Conservation (phyloP, 2,329 filamentous ascomycete species). For the Alternaria atra region DNA sequence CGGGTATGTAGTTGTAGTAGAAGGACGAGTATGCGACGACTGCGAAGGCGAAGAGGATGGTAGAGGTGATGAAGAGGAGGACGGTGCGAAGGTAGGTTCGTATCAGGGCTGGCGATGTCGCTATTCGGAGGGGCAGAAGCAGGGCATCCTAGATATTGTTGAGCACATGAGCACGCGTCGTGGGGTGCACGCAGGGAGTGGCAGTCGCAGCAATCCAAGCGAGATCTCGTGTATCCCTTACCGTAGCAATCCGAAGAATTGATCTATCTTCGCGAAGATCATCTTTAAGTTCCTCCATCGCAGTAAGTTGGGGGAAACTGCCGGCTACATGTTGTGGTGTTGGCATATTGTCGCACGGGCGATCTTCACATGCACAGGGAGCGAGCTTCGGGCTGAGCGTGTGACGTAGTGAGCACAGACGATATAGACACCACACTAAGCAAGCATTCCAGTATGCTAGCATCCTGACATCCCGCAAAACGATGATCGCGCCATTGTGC, state of each 20-base stretch:
- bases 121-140: slow-evolving; percentile 62
- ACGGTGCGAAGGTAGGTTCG: slow-evolving; percentile 70
- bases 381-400: not conserved
- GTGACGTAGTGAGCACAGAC: slow-evolving; percentile 44
- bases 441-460: slow-evolving; percentile 26
- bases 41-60: slow-evolving; percentile 66
- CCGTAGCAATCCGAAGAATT: slow-evolving; percentile 32
- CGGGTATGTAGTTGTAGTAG: slow-evolving; percentile 74
- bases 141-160: slow-evolving; percentile 58
- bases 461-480: not conserved
- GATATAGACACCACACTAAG: slow-evolving; percentile 31
- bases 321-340: slow-evolving; percentile 8
- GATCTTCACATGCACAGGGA: slow-evolving; percentile 36
- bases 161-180: slow-evolving; percentile 23
- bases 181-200: not conserved
- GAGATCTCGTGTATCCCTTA: slow-evolving; percentile 13
- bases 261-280: slow-evolving; percentile 22
- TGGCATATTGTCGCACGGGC: slow-evolving; percentile 16
- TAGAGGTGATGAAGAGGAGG: slow-evolving; percentile 62
- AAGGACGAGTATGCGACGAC: slow-evolving; percentile 71
- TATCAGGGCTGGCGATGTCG: slow-evolving; percentile 69
- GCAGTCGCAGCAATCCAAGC: not conserved
- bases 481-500: slow-evolving; percentile 4
- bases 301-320: not conserved
- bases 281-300: slow-evolving; percentile 37